These are phyloP conservation scores for Cyberlindnera samutprakarnensis DNA, from an alignment of 805 yeast species.

Conservation along the genomic window DNA sequence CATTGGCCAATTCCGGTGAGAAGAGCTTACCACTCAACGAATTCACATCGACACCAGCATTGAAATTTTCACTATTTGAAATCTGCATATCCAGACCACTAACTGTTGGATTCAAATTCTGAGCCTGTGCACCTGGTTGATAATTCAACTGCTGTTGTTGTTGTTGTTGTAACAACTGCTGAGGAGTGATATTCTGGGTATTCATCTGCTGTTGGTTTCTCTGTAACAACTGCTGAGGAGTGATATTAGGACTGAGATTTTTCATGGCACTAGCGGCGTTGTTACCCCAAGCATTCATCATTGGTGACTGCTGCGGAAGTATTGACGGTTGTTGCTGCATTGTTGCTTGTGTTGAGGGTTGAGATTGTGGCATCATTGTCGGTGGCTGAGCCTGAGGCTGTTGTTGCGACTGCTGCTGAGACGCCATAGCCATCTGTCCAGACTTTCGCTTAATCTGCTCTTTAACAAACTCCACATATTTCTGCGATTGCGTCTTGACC, in stretches of 20 bases:
- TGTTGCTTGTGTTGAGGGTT: constrained; percentile 1
- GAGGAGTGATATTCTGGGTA: constrained; percentile 18
- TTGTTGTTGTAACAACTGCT: constrained; percentile 18
- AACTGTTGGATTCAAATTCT: not conserved
- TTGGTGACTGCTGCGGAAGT: not conserved
- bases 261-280: constrained; percentile 10
- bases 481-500: constrained; percentile 63
- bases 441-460: constrained; percentile 41
- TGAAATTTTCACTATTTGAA: constrained; percentile 2
- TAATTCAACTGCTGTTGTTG: constrained; percentile 13
- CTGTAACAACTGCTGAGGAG: constrained; percentile 22
- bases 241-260: constrained; percentile 17
- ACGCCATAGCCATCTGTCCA: constrained; percentile 25
- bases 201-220: constrained; percentile 23
- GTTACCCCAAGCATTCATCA: constrained; percentile 7
- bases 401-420: constrained; percentile 16
- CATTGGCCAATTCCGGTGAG: constrained; percentile 12
- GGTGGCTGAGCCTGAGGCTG: constrained; percentile 18
- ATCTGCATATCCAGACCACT: constrained; percentile 1
- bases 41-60: constrained; percentile 7
- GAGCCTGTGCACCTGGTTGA: constrained; percentile 5
- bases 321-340: not conserved
- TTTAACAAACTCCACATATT: constrained; percentile 67
- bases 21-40: constrained; percentile 8
- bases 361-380: constrained; percentile 5